These are phyloP conservation scores for Solanum rostratum DNA, from an alignment of 257 asterid genomes.

Conservation along the genomic window DNA sequence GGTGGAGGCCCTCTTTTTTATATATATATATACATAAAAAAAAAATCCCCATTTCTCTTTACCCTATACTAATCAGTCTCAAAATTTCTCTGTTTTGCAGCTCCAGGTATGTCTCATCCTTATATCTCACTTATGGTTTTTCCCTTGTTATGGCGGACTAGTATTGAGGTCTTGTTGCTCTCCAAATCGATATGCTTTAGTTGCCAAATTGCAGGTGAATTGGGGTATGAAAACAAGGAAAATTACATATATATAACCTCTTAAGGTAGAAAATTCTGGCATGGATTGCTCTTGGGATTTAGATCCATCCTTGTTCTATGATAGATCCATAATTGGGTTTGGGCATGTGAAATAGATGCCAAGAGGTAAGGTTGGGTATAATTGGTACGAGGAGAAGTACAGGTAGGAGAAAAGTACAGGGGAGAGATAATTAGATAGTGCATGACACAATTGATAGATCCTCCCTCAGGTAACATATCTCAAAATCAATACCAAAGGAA, in stretches of 20 bases:
- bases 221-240: background rate
- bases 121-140: background rate
- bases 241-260: background rate
- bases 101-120: background rate
- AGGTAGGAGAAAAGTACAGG: background rate
- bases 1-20: conserved; percentile 12
- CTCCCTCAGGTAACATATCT: too few relatives aligned
- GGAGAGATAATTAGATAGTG: background rate
- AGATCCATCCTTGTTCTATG: background rate
- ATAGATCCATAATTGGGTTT: background rate
- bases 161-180: background rate
- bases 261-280: background rate
- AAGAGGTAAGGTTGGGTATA: background rate
- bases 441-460: too few relatives aligned
- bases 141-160: too few relatives aligned
- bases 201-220: background rate
- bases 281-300: background rate
- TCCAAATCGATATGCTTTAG: background rate
- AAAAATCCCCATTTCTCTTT: background rate
- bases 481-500: too few relatives aligned
- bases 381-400: background rate
- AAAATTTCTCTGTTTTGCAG: too few relatives aligned
- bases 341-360: background rate
- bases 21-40: too few relatives aligned
- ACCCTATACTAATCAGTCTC: too few relatives aligned